Evolutionary conservation across 768 basidiomycete genomes (phyloP), one percentile per base, ranked within the genome.

Genomic region (Mycena leptocephala): DNA sequence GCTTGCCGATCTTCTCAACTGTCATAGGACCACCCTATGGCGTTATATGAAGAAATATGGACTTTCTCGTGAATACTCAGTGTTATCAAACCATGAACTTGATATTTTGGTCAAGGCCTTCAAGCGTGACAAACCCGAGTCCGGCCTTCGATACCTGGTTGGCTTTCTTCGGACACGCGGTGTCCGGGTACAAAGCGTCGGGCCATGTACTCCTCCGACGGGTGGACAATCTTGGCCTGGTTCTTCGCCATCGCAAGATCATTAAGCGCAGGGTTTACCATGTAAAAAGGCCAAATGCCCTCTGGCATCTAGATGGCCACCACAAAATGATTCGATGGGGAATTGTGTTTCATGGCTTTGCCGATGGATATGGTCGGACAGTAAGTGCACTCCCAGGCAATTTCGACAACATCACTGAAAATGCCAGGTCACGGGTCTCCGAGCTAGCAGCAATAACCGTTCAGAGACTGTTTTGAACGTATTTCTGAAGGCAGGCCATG

Each of bases 371-470:
- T 26, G 14, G 53, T 16, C n/a, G 53, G 20, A 51, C n/a, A 11
- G 48, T 51, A 51, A 51, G 48, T 39, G 37, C 14, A 39, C 7
- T 14, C 37, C n/a, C 22, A n/a, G 4, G 5, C 8, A 5, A 51
- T 9, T 51, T n/a, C 48, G 24, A 5, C n/a, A 22, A 24, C n/a
- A 22, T 22, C 22, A 3, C 9, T 53, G 51, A 24, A 24, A 22
- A 8, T 53, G 20, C 9, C 20, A 80, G 77, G 61, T 78, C 11
- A 76, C 66, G 22, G 77, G 32, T 8, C 33, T 80, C 5, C 62
- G 55, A 13, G 76, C 77, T 2, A 63, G 61, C 48, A 76, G 39
- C 13, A 74, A 78, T 37, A 80, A 80, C 37, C 39, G 43, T 37
- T 6, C 35, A 13, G 13, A 13, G 6, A 37, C 35, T 6, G 35